Conservation (phyloP, 2,329 filamentous ascomycete genomes). For the Diplocarpon mali region DNA sequence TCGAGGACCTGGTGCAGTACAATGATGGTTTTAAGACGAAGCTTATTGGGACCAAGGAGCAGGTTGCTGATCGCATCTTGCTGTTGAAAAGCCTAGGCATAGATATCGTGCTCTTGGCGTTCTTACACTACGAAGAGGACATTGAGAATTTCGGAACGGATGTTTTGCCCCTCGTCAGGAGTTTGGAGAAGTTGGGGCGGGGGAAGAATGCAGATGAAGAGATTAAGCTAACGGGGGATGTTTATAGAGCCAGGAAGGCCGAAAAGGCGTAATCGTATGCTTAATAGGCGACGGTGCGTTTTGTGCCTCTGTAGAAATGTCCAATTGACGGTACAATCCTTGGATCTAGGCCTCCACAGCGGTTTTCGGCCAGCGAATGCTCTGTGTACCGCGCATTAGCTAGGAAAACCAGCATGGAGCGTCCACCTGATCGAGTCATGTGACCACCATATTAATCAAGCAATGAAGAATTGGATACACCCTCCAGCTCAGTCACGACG, state of each 20-base stretch:
- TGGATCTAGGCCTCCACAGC: no score
- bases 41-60: constrained; percentile 39
- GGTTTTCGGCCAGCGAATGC: no score
- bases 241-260: constrained; percentile 29
- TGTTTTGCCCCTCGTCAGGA: constrained; percentile 36
- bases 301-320: no score
- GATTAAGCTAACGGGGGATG: constrained; percentile 36
- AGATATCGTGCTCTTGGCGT: constrained; percentile 35
- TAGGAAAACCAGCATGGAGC: no score
- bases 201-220: constrained; percentile 37
- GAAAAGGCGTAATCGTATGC: no score
- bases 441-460: no score
- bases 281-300: no score
- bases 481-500: no score
- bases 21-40: constrained; percentile 46
- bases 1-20: constrained; percentile 43
- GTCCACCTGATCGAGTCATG: no score
- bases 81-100: constrained; percentile 36
- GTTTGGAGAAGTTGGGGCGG: constrained; percentile 36
- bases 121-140: constrained; percentile 42
- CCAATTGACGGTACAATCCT: no score
- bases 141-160: constrained; percentile 37
- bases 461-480: no score
- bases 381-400: no score
- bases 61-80: constrained; percentile 39